Percentiles rank a stretch among this genome's conserved stretches.
Conservation (phyloP, 2,329 filamentous ascomycete genomes). For the Dothideomycetes sp. region DNA sequence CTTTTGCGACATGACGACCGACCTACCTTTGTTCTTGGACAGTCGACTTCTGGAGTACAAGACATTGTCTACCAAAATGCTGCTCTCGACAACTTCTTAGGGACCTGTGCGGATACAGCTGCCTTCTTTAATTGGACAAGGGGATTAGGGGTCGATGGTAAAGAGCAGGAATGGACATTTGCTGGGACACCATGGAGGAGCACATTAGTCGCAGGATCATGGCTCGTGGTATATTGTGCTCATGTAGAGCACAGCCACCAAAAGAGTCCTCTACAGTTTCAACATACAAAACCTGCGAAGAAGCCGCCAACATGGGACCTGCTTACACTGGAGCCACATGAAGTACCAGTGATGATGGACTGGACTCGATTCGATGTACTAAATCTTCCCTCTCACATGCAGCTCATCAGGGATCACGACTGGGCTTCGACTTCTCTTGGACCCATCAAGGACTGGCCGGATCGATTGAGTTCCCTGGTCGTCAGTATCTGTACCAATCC, state of each 20-base stretch:
- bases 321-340: not conserved
- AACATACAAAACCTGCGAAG: not conserved
- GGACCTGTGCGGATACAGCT: not conserved
- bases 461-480: slow-evolving; percentile 19
- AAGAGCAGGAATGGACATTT: slow-evolving; percentile 1
- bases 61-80: slow-evolving; percentile 6
- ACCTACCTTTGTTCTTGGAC: slow-evolving; percentile 11
- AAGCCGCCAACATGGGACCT: not conserved
- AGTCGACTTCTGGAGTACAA: not conserved
- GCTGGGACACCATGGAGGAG: slow-evolving; percentile 9
- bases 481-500: slow-evolving; percentile 24
- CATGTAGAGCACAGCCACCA: not conserved
- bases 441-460: slow-evolving; percentile 22
- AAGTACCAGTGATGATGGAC: slow-evolving; percentile 15
- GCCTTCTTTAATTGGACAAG: slow-evolving; percentile 2
- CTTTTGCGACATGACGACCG: slow-evolving; percentile 11
- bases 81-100: slow-evolving; percentile 2
- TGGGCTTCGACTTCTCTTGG: slow-evolving; percentile 24
- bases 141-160: not conserved
- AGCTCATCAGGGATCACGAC: slow-evolving; percentile 21
- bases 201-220: not conserved
- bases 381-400: slow-evolving; percentile 19
- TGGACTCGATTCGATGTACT: slow-evolving; percentile 22
- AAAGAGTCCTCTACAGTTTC: not conserved
- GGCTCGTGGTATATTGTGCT: slow-evolving; percentile 12